Conservation (phyloP, 805 yeast species). For the Hanseniaspora valbyensis region DNA sequence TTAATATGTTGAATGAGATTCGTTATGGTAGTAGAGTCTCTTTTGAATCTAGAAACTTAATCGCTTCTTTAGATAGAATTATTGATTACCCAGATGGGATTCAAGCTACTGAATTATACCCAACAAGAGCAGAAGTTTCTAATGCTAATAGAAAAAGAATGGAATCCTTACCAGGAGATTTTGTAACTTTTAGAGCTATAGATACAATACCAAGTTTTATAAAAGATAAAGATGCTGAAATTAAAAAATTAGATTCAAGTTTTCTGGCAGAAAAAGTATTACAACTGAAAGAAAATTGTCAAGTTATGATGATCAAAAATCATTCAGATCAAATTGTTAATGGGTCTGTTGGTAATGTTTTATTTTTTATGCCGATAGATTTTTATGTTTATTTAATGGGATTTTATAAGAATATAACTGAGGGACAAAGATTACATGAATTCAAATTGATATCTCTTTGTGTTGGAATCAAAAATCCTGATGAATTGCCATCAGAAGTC, state of each 20-base stretch:
- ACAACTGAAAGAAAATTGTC: conserved; percentile 70
- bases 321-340: conserved; percentile 68
- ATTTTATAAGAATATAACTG: conserved; percentile 22
- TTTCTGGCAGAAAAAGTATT: conserved; percentile 62
- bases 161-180: conserved; percentile 38
- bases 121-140: conserved; percentile 79
- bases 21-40: conserved; percentile 55
- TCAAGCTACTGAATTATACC: conserved; percentile 78
- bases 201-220: conserved; percentile 32
- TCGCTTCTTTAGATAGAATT: conserved; percentile 46
- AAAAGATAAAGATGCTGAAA: conserved; percentile 19
- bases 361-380: conserved; percentile 29
- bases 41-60: conserved; percentile 36
- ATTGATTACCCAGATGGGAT: conserved; percentile 61
- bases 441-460: conserved; percentile 29
- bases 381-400: conserved; percentile 23
- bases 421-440: conserved; percentile 23
- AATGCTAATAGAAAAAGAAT: conserved; percentile 52
- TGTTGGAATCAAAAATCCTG: conserved; percentile 20
- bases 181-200: conserved; percentile 35
- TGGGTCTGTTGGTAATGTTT: conserved; percentile 77
- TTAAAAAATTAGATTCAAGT: conserved; percentile 38
- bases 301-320: conserved; percentile 88
- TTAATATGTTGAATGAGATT: conserved; percentile 68
- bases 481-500: conserved; percentile 24